A percentile compares a stretch with the other conserved stretches of the same genome.
Evolutionary conservation across 2,329 filamentous ascomycete genomes (phyloP).

Genomic region (Cytospora chrysosperma): DNA sequence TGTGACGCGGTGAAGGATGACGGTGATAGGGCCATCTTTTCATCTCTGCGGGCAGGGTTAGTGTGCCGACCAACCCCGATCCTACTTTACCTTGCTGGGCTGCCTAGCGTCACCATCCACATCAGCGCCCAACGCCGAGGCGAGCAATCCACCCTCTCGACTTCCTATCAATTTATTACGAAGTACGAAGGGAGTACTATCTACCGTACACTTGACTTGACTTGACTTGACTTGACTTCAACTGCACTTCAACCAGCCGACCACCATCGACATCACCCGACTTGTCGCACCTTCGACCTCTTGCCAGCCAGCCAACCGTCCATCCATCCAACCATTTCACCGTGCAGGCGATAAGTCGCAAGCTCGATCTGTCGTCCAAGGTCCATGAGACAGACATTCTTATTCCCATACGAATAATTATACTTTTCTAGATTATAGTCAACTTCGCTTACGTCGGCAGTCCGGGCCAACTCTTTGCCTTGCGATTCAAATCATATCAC

Average conservation of each 20-base stretch:
- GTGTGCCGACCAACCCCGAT: not conserved
- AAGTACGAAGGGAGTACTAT: too few relatives aligned
- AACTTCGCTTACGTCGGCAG: constrained; percentile 12
- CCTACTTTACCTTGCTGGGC: not conserved
- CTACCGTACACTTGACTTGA: too few relatives aligned
- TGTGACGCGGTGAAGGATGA: too few relatives aligned
- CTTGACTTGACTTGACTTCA: not conserved
- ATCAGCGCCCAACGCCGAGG: not conserved
- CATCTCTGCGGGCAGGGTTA: not conserved
- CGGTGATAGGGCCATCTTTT: not conserved
- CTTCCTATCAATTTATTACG: not conserved
- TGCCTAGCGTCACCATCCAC: not conserved
- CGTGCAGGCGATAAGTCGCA: constrained; percentile 2
- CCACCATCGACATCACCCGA: not conserved
- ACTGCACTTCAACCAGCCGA: not conserved
- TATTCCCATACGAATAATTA: constrained; percentile 17
- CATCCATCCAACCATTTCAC: constrained; percentile 10
- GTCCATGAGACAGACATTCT: not conserved
- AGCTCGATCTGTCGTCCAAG: not conserved
- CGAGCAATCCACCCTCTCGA: not conserved
- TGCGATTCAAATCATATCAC: not conserved
- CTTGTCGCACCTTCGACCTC: not conserved
- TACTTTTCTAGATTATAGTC: constrained; percentile 13
- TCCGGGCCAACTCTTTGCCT: constrained; percentile 12
- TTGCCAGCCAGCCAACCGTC: too few relatives aligned